Conservation (phyloP, 352 stramenopile genomes). For the Phytophthora pseudosyringae region DNA sequence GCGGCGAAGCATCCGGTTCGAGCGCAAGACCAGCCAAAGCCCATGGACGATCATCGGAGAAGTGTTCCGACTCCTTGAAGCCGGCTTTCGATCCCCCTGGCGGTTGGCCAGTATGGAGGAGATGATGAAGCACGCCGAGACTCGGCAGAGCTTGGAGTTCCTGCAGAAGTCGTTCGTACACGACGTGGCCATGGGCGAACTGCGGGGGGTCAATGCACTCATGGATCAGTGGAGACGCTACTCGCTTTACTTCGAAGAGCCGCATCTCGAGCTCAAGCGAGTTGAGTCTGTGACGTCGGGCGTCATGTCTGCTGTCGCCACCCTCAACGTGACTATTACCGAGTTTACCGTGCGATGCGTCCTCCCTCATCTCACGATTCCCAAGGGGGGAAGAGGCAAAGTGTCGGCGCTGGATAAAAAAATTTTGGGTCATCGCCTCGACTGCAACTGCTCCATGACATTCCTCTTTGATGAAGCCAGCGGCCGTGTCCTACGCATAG, state of each 20-base stretch:
- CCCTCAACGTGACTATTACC: slow-evolving; percentile 15
- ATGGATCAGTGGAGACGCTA: slow-evolving; percentile 32
- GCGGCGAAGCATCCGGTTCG: slow-evolving; percentile 6
- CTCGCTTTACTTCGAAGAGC: slow-evolving; percentile 24
- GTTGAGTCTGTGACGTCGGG: slow-evolving; percentile 9
- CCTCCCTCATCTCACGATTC: slow-evolving; percentile 8
- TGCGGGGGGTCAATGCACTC: slow-evolving; percentile 17
- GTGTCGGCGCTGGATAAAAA: neutral
- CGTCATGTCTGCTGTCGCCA: slow-evolving; percentile 16
- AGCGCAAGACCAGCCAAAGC: slow-evolving; percentile 17
- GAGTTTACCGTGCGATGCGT: slow-evolving; percentile 19
- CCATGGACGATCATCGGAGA: slow-evolving; percentile 27
- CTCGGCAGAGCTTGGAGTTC: slow-evolving; percentile 1
- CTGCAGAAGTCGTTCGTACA: slow-evolving; percentile 20
- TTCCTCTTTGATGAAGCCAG: slow-evolving; percentile 21
- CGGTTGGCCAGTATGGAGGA: slow-evolving; percentile 12
- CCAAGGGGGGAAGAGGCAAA: slow-evolving; percentile 4
- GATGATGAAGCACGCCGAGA: slow-evolving; percentile 18
- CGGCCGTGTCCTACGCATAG: slow-evolving; percentile 11
- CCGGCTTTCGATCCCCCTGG: slow-evolving; percentile 23
- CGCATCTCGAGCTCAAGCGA: slow-evolving; percentile 14
- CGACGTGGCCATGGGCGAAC: slow-evolving; percentile 13
- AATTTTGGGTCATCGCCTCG: slow-evolving; percentile 14
- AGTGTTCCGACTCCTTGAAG: slow-evolving; percentile 22
- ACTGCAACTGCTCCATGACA: slow-evolving; percentile 16